Base-by-base conservation (phyloP, 2,329 filamentous ascomycete species). In the Alternaria hordeiaustralica region DNA sequence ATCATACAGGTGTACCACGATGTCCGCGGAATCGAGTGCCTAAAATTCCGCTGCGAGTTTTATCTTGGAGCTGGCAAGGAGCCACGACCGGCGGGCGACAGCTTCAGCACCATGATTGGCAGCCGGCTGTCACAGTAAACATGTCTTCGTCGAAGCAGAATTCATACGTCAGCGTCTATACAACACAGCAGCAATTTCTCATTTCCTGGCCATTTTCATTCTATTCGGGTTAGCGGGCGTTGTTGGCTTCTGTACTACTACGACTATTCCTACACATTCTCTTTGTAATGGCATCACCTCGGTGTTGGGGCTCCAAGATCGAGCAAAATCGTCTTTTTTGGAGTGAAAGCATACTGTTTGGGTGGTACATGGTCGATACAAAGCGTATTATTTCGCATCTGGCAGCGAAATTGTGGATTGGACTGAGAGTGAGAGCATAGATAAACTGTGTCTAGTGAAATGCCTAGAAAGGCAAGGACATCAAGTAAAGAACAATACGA, bases 1-100 rank as follows among this genome's bases (percentile, higher is more conserved):
- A 84, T 88, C 23, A 87, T 97, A 51, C 87, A 89, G 3, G 87
- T 97, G 7, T 96, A 89, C 85, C 84, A 88, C 46, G 80, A 83
- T 12, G 62, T 72, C n/a, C 80, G 63, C 18, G 70, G 71, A 12
- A 72, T 67, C 2, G 74, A 77, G 45, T 71, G 71, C 33, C 71
- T 84, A 33, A 81, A 78, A 61, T 84, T 84, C 60, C 73, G 70
- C 11, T 82, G 80, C 65, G 81, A 83, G 57, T 81, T 85, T 53
- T 81, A 78, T 64, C 70, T 79, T 43, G 82, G 83, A 6, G 72
- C 75, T 28, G 80, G 78, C 26, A 74, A 66, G 54, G 61, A 76
- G 45, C 73, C 73, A 10, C 70, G 78, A 47, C 57, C 68, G 5
- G 54, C 71, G 6, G 73, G 72, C 15, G 61, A 74, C 18, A 72